These are phyloP conservation scores for Pythium folliculosum DNA, from an alignment of 352 stramenopile species.

Conservation along the genomic window DNA sequence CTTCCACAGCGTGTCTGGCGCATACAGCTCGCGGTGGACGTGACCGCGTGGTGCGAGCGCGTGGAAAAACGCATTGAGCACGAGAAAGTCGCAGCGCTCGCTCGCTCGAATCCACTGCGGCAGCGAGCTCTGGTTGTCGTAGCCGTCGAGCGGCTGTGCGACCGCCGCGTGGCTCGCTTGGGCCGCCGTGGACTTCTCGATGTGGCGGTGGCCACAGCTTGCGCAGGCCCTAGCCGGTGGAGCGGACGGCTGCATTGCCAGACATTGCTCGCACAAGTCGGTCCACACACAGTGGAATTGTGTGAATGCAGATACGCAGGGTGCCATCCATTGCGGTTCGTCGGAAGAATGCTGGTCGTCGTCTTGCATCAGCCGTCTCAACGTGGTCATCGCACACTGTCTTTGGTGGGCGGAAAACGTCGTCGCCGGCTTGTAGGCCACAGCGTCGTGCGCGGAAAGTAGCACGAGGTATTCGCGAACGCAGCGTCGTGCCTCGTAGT, in stretches of 20 bases:
- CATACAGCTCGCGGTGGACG: constrained; percentile 27
- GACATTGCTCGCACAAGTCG: constrained; percentile 50
- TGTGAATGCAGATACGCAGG: constrained; percentile 29
- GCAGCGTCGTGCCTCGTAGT: constrained; percentile 38
- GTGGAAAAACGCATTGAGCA: constrained; percentile 47
- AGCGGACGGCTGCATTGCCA: constrained; percentile 25
- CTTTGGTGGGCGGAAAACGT: constrained; percentile 35
- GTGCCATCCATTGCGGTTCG: neutral
- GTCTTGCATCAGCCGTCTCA: constrained; percentile 26
- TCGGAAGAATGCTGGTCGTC: constrained; percentile 11
- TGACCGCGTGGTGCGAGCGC: constrained; percentile 45
- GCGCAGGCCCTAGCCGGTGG: constrained; percentile 18
- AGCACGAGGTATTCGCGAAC: constrained; percentile 43
- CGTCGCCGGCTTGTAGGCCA: constrained; percentile 28
- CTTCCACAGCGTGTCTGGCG: constrained; percentile 41
- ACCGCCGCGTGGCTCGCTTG: constrained; percentile 20
- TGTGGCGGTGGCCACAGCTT: constrained; percentile 37
- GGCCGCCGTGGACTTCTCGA: constrained; percentile 35
- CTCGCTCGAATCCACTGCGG: constrained; percentile 20
- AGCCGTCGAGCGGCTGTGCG: neutral
- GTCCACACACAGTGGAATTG: constrained; percentile 51
- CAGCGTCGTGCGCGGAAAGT: constrained; percentile 34
- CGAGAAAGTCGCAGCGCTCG: constrained; percentile 48
- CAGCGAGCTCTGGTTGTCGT: neutral
- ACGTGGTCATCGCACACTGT: constrained; percentile 29